Percentiles rank a stretch among this genome's conserved stretches.
phyloP scores from a whole-genome alignment of 192 early-diverging fungal genomes.

The Phlyctochytrium arcticum region DNA sequence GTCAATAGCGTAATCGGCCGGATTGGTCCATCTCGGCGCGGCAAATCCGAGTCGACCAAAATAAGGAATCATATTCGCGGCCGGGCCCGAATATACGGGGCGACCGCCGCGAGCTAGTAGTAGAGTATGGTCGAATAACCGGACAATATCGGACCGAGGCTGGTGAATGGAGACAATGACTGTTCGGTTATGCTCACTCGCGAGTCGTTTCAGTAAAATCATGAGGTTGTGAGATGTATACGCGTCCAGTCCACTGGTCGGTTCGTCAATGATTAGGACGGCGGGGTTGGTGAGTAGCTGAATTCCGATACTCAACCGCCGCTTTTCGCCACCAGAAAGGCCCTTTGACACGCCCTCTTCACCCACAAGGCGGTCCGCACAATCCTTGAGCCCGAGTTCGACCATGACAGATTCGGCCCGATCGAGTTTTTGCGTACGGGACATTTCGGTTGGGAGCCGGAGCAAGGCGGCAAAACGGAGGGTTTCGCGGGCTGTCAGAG shows the following conservation, averaged over 20 bases:
- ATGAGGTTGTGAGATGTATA: conserved; percentile 67
- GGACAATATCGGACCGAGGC: conserved; percentile 75
- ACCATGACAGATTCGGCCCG: conserved; percentile 32
- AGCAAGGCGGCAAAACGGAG: conserved; percentile 37
- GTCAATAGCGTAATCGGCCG: conserved; percentile 44
- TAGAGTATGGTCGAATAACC: conserved; percentile 75
- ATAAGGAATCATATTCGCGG: conserved; percentile 26
- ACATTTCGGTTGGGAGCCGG: conserved; percentile 30
- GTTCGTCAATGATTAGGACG: conserved; percentile 84
- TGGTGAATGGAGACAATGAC: conserved; percentile 74
- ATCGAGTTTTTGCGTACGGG: conserved; percentile 22
- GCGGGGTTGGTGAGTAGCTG: conserved; percentile 81
- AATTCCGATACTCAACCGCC: conserved; percentile 70
- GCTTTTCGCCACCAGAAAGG: conserved; percentile 63
- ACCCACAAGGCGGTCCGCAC: conserved; percentile 46
- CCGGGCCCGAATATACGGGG: conserved; percentile 34
- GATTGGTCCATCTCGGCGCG: conserved; percentile 35
- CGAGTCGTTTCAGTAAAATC: conserved; percentile 59
- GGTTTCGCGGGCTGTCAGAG: conserved; percentile 42
- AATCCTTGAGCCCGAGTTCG: conserved; percentile 40
- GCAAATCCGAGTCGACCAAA: conserved; percentile 25
- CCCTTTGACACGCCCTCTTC: conserved; percentile 40
- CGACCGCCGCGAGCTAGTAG: conserved; percentile 50
- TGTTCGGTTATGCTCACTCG: conserved; percentile 57
- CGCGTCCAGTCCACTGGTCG: conserved; percentile 77